These are phyloP conservation scores for Cladosporium sp. DNA, from an alignment of 2,329 filamentous ascomycete genomes.

Conservation along the genomic window DNA sequence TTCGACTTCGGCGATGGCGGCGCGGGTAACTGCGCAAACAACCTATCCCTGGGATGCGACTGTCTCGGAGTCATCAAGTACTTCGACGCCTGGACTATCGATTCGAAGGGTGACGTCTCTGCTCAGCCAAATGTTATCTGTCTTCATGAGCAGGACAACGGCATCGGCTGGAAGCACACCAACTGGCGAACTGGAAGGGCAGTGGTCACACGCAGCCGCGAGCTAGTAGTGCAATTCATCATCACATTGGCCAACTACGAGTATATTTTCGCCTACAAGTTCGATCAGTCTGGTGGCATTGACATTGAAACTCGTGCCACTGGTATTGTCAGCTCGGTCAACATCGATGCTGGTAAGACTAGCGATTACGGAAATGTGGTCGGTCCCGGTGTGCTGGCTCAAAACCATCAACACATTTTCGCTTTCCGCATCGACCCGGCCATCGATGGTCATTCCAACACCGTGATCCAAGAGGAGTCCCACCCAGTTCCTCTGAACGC, in stretches of 20 bases:
- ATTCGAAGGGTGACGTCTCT: slow-evolving; percentile 55
- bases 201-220: slow-evolving; percentile 61
- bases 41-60: slow-evolving; percentile 66
- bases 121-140: slow-evolving; percentile 63
- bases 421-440: slow-evolving; percentile 64
- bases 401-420: slow-evolving; percentile 72
- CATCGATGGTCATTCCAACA: slow-evolving; percentile 59
- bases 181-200: slow-evolving; percentile 65
- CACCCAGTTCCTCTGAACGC: background rate
- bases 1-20: slow-evolving; percentile 73
- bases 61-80: slow-evolving; percentile 61
- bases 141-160: slow-evolving; percentile 68
- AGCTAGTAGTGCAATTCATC: slow-evolving; percentile 67
- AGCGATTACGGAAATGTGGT: slow-evolving; percentile 48
- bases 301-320: slow-evolving; percentile 64
- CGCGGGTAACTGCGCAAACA: slow-evolving; percentile 66
- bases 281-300: slow-evolving; percentile 64
- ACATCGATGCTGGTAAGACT: slow-evolving; percentile 54
- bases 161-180: slow-evolving; percentile 70
- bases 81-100: slow-evolving; percentile 58
- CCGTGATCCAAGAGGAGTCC: slow-evolving; percentile 53
- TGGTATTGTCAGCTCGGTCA: slow-evolving; percentile 59
- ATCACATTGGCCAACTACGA: slow-evolving; percentile 71
- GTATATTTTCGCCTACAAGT: slow-evolving; percentile 65
- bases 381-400: slow-evolving; percentile 62